Evolutionary conservation across 345 rosid species (phyloP), one percentile per base, ranked within the genome.

Genomic region (Pugionium dolabratum): DNA sequence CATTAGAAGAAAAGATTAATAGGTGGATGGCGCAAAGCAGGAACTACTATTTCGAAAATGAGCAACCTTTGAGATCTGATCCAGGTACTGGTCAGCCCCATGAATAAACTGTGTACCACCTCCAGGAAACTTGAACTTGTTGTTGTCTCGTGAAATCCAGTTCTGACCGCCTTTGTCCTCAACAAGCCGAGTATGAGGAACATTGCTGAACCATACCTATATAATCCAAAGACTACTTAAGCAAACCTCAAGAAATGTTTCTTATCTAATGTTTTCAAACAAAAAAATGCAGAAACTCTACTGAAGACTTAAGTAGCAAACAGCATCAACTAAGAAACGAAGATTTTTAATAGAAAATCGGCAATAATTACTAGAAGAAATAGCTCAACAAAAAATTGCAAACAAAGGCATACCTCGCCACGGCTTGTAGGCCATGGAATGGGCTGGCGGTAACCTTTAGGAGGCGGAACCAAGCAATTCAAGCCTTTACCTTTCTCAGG

Each of bases 71-170:
- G 92, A 59, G 52, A 94, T 90, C 83, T 94, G 95, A 73, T 90
- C 82, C 81, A 94, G 66, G 79, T 94, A 94, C 61, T 85, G 75
- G 62, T 90, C 86, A 51, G 97, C 99, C 58, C 99, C 99, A 43
- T 90, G 99, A 61, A 94, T 90, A 79, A 94, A 94, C 74, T 90
- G 97, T 1, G 99, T 94, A 46, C 99, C 99, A 29, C 99, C 99
- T 28, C 97, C 99, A 11, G 99, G 96, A 79, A 90, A 94, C 79
- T 74, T 88, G 70, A 94, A 90, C 85, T 88, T 94, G 76, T 80
- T 78, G 57, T 94, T 90, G 46, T 54, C 83, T 59, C 72, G 80
- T 53, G 79, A 74, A 54, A 94, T 94, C 99, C 99, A 94, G 75
- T 94, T 94, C 75, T 94, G 99, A 53, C 97, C 99, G 0, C 97